These are phyloP conservation scores for Cryphonectria carpinicola DNA, from an alignment of 2,329 filamentous ascomycete genomes.

Conservation along the genomic window DNA sequence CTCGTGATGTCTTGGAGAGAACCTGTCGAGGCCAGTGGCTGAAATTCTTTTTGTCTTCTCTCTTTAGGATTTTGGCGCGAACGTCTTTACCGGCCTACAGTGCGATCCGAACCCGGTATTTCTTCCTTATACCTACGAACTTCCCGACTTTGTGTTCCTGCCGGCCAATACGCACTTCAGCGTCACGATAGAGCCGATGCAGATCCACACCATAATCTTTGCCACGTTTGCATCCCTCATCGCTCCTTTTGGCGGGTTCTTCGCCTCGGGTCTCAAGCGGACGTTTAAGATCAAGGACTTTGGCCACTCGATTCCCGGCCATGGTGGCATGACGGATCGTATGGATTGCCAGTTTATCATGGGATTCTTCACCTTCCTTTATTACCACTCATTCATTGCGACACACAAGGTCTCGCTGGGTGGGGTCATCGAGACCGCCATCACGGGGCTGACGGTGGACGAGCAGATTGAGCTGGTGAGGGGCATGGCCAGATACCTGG, in stretches of 20 bases:
- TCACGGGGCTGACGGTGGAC: constrained; percentile 83
- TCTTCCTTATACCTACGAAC: constrained; percentile 72
- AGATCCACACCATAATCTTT: constrained; percentile 88
- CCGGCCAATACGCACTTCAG: constrained; percentile 62
- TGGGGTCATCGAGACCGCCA: constrained; percentile 85
- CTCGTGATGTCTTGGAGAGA: constrained; percentile 10
- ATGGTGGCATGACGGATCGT: constrained; percentile 96
- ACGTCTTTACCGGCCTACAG: constrained; percentile 85
- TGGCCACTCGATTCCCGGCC: constrained; percentile 94
- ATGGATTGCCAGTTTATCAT: constrained; percentile 99
- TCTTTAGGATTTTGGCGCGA: constrained; percentile 80
- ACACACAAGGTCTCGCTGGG: constrained; percentile 84
- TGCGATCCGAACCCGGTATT: constrained; percentile 94
- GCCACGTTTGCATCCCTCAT: constrained; percentile 95
- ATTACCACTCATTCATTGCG: constrained; percentile 97
- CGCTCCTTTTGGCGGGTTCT: constrained; percentile 97
- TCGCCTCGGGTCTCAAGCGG: constrained; percentile 94
- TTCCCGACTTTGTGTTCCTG: constrained; percentile 75
- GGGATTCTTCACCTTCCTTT: constrained; percentile 98
- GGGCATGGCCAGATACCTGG: constrained; percentile 65
- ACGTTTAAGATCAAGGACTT: constrained; percentile 99
- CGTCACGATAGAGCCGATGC: constrained; percentile 82
- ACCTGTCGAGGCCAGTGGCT: background rate
- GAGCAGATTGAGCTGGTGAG: constrained; percentile 85
- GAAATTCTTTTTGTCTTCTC: background rate